Percentiles rank a stretch among this genome's conserved stretches.
Conservation (phyloP, 192 early-diverging fungal species). For the Entophlyctis helioformis region DNA sequence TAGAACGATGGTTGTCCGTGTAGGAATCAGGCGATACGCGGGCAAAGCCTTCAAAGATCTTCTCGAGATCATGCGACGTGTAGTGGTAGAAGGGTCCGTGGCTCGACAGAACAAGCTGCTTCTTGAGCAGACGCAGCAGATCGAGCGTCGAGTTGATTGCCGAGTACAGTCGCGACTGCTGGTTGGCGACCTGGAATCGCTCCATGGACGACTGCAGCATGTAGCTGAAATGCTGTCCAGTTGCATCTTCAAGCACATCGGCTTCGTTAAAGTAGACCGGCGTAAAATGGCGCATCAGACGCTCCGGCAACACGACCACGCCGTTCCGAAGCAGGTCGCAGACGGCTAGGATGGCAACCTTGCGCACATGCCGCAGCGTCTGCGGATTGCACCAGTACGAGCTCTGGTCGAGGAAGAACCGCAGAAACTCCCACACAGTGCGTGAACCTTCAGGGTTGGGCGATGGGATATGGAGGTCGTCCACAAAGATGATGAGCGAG, state of each 20-base stretch:
- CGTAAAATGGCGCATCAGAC: background rate
- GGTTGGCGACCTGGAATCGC: no score
- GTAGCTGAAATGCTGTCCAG: no score
- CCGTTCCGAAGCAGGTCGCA: background rate
- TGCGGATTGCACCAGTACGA: constrained; percentile 1
- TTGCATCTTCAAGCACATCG: background rate
- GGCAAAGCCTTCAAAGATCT: no score
- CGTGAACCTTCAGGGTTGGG: background rate
- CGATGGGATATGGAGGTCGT: constrained; percentile 5
- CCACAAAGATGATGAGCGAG: constrained; percentile 4
- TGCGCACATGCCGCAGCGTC: background rate
- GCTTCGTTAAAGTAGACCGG: background rate
- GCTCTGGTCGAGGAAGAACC: constrained; percentile 1
- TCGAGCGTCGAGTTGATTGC: no score
- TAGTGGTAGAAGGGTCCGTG: no score
- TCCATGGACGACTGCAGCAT: background rate
- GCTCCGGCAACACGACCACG: background rate
- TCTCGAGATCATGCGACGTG: no score
- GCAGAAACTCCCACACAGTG: constrained; percentile 3
- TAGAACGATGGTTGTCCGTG: no score
- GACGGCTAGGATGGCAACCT: background rate
- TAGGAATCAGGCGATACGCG: no score
- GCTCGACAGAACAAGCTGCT: no score
- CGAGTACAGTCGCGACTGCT: no score
- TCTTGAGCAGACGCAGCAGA: no score